These are phyloP conservation scores for Neurospora tetrasperma DNA, from an alignment of 495 filamentous ascomycete species.

Conservation along the genomic window DNA sequence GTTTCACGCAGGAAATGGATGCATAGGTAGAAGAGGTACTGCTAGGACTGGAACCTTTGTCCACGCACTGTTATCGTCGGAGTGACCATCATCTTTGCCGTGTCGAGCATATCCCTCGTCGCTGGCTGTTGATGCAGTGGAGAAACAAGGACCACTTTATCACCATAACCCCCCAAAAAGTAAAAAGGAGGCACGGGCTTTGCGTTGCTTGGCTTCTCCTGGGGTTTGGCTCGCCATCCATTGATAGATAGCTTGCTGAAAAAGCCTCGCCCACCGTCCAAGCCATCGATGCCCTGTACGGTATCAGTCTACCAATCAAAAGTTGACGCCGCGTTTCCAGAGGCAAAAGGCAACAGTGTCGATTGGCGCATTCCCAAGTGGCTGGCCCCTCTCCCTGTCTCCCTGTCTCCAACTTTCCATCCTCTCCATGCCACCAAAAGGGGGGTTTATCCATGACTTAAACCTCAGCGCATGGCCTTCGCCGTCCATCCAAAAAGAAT, in stretches of 20 bases:
- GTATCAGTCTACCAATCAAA: neutral
- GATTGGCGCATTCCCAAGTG: neutral
- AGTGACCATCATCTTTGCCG: neutral
- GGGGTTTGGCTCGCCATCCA: neutral
- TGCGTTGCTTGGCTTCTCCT: neutral
- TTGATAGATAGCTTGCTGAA: neutral
- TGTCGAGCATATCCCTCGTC: neutral
- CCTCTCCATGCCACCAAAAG: neutral
- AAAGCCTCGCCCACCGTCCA: neutral
- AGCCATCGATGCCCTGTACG: neutral
- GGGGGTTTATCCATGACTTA: neutral
- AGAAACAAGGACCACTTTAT: neutral
- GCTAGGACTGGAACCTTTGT: neutral
- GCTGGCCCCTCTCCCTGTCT: neutral
- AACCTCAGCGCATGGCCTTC: neutral
- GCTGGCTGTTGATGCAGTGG: neutral
- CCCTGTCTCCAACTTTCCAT: neutral
- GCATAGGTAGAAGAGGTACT: neutral
- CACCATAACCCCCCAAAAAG: too few relatives aligned
- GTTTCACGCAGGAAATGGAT: neutral
- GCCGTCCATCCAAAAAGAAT: neutral
- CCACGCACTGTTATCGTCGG: neutral
- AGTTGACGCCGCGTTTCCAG: neutral
- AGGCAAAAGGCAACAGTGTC: neutral
- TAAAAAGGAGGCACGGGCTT: neutral